These are phyloP conservation scores for Cephaloascus albidus DNA, from an alignment of 805 yeast species.

Conservation along the genomic window DNA sequence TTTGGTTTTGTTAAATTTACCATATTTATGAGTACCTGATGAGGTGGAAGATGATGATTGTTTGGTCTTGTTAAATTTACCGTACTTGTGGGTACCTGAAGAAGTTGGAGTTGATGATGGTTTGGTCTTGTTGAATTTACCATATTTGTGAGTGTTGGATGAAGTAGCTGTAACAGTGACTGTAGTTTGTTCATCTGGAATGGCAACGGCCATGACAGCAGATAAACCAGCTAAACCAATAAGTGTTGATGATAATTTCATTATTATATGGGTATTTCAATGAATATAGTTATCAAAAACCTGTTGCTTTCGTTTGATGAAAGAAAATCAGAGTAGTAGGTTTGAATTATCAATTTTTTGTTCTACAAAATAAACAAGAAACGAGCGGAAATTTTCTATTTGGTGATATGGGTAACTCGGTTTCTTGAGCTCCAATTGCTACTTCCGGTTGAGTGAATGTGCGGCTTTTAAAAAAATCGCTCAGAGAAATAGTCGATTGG, in stretches of 20 bases:
- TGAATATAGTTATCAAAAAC: no score
- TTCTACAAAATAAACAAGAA: neutral
- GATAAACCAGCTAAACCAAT: conserved; percentile 15
- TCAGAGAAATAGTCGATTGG: no score
- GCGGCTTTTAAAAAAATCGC: no score
- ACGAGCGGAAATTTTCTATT: neutral
- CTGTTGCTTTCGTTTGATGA: no score
- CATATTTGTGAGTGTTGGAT: conserved; percentile 19
- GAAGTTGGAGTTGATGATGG: conserved; percentile 20
- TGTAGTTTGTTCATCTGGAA: conserved; percentile 7
- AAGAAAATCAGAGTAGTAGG: no score
- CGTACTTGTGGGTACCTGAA: conserved; percentile 45
- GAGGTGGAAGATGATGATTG: conserved; percentile 13
- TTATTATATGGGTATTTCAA: no score
- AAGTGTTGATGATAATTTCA: conserved; percentile 17
- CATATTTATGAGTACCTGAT: conserved; percentile 32
- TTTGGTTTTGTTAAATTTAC: conserved; percentile 41
- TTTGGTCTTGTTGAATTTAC: conserved; percentile 26
- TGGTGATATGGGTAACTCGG: neutral
- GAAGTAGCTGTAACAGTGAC: conserved; percentile 8
- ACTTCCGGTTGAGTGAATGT: no score
- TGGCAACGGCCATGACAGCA: conserved; percentile 12
- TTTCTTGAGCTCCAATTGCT: no score
- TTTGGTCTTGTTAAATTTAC: conserved; percentile 41
- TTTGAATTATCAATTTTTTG: no score